Conservation (phyloP, 208 protist species). For the Acanthamoeba sp. region DNA sequence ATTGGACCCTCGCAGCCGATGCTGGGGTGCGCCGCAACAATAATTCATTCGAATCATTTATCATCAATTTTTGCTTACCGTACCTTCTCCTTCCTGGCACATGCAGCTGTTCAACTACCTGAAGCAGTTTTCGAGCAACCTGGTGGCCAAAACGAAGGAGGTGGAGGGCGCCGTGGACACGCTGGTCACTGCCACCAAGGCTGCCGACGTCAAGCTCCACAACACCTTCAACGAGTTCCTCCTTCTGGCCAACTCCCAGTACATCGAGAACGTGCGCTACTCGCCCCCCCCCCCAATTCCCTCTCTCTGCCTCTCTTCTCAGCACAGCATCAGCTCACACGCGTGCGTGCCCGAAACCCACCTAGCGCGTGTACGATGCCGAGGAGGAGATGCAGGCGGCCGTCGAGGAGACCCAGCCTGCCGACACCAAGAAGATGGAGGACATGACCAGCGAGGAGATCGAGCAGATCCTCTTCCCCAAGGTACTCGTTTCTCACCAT, state of each 20-base stretch:
- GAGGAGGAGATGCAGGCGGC: constrained; percentile 20
- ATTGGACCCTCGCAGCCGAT: constrained; percentile 62
- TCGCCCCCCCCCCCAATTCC: too few relatives aligned
- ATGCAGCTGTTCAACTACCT: constrained; percentile 81
- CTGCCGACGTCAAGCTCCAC: constrained; percentile 81
- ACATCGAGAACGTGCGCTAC: constrained; percentile 86
- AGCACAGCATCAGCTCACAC: background rate
- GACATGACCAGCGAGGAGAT: constrained; percentile 70
- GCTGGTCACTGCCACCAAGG: constrained; percentile 79
- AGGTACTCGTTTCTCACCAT: too few relatives aligned
- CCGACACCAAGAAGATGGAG: constrained; percentile 24
- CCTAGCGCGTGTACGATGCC: constrained; percentile 61
- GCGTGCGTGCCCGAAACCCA: too few relatives aligned
- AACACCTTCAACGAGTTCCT: constrained; percentile 89
- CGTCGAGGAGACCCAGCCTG: background rate
- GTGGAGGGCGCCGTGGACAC: constrained; percentile 82
- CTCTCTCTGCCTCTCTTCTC: too few relatives aligned
- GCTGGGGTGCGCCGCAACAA: constrained; percentile 6
- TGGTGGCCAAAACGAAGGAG: constrained; percentile 85
- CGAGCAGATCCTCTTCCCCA: constrained; percentile 32
- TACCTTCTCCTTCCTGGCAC: background rate
- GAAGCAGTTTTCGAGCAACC: constrained; percentile 83
- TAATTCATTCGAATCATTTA: background rate
- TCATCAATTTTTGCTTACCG: background rate
- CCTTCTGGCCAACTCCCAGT: constrained; percentile 87